Base-by-base conservation (phyloP, 768 basidiomycete species). In the Tylopilus sp. region DNA sequence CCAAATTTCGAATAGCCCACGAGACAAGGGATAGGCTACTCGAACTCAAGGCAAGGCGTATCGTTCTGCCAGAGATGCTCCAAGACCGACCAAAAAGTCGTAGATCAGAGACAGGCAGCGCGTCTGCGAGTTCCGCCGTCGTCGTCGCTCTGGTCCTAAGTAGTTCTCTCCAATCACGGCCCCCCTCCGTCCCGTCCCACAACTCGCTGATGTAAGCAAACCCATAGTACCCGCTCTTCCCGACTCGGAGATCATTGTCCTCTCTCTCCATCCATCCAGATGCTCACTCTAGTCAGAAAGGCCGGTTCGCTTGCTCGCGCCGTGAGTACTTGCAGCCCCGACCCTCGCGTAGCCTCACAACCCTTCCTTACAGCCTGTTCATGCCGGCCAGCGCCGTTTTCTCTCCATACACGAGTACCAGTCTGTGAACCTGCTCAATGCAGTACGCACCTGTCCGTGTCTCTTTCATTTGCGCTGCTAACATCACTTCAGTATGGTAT, bases 391-490 rank as follows among this genome's bases (percentile, higher is more conserved):
- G 80, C 89, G 79, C 75, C 90, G 94, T 57, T 88, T 84, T 69
- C 83, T 98, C 63, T 95, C 93, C 22, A 94, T 99, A 63, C 97
- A 99, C 73, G 97, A 99, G 75, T 91, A 97, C 75, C 95, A 98
- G 71, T 95, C 94, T 40, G 88, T 98, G 71, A 85, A 86, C 57
- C 78, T 99, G 41, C 81, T 99, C 60, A 97, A 98, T 75, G 86
- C 92, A 57, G 95, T 98, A 67, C 63, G 78, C 64, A 8, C 30
- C 48, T 39, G 17, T 25, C 28, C 12, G 12, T 31, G 6, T 52
- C n/a, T 20, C 20, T 30, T 21, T 44, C 40, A 25, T 15, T 44
- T 31, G 6, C 33, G 45, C 33, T 40, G 18, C 44, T 47, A 20
- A 55, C 15, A 3, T n/a, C n/a, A 20, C 44, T 30, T 47, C 61